Evolutionary conservation across 2,329 filamentous ascomycete genomes (phyloP).

Genomic region (Fusarium avenaceum): DNA sequence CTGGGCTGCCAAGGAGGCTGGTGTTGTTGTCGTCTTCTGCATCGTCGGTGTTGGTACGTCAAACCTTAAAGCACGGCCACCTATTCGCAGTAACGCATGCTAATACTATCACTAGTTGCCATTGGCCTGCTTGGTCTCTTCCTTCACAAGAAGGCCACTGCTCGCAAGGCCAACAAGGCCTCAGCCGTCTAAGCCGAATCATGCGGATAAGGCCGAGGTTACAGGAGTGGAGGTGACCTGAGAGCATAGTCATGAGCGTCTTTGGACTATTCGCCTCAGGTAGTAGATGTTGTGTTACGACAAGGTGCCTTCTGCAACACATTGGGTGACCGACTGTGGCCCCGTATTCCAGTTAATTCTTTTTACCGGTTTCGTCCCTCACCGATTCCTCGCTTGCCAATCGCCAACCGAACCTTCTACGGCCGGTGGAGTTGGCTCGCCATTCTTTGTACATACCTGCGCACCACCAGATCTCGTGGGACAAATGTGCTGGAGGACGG

Average conservation of each 20-base stretch:
- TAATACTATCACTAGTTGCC: conserved; percentile 50
- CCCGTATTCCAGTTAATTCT: conserved; percentile 46
- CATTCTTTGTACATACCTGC: conserved; percentile 48
- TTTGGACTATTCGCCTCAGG: conserved; percentile 34
- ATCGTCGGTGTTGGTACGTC: conserved; percentile 59
- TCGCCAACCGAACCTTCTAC: conserved; percentile 15
- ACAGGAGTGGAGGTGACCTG: conserved; percentile 45
- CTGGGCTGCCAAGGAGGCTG: conserved; percentile 57
- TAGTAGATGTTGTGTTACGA: conserved; percentile 47
- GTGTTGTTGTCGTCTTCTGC: conserved; percentile 60
- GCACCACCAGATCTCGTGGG: conserved; percentile 44
- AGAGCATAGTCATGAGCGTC: conserved; percentile 39
- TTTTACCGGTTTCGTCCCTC: conserved; percentile 44
- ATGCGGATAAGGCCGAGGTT: conserved; percentile 26
- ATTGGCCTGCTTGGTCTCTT: conserved; percentile 51
- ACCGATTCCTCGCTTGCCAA: conserved; percentile 41
- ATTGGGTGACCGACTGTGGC: conserved; percentile 51
- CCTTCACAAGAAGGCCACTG: conserved; percentile 51
- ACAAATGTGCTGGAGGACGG: conserved; percentile 50
- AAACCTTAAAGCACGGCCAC: not conserved
- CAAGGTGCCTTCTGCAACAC: conserved; percentile 48
- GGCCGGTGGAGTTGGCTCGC: conserved; percentile 30
- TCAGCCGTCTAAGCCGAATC: conserved; percentile 41
- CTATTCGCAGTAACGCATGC: conserved; percentile 7
- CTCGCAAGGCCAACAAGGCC: conserved; percentile 54